phyloP scores from a whole-genome alignment of 2,329 filamentous ascomycete genomes.

The Phaeoacremonium minimum region DNA sequence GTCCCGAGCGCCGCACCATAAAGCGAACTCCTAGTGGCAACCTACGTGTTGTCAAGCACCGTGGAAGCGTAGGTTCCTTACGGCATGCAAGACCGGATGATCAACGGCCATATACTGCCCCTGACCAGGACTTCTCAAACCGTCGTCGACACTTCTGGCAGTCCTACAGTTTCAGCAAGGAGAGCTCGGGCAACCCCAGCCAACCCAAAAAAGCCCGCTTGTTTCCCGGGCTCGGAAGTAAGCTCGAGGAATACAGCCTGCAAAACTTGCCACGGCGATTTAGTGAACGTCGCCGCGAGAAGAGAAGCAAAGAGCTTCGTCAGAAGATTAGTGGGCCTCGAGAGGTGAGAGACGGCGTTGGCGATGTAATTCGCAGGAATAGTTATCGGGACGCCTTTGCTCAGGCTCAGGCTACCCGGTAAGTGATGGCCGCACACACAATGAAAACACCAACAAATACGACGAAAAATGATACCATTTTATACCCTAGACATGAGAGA shows the following conservation, averaged over 20 bases:
- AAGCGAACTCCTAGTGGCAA: constrained; percentile 56
- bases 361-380: constrained; percentile 47
- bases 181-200: neutral
- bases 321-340: constrained; percentile 56
- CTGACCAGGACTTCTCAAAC: constrained; percentile 13
- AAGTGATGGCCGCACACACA: no score
- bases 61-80: constrained; percentile 41
- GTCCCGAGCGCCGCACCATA: constrained; percentile 52
- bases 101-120: constrained; percentile 30
- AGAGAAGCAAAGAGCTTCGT: constrained; percentile 53
- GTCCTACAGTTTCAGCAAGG: constrained; percentile 5
- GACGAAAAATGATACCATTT: no score
- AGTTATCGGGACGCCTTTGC: constrained; percentile 27
- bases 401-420: constrained; percentile 15
- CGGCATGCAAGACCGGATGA: constrained; percentile 15
- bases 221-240: constrained; percentile 36
- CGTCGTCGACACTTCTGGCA: constrained; percentile 7
- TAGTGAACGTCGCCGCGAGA: constrained; percentile 55
- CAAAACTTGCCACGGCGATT: constrained; percentile 50
- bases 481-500: neutral
- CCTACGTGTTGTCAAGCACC: constrained; percentile 52
- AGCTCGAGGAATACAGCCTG: constrained; percentile 42
- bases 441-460: no score
- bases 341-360: constrained; percentile 54
- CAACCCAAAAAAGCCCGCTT: constrained; percentile 18